These are phyloP conservation scores for Diaporthe sp. DNA, from an alignment of 2,329 filamentous ascomycete genomes.

Conservation along the genomic window DNA sequence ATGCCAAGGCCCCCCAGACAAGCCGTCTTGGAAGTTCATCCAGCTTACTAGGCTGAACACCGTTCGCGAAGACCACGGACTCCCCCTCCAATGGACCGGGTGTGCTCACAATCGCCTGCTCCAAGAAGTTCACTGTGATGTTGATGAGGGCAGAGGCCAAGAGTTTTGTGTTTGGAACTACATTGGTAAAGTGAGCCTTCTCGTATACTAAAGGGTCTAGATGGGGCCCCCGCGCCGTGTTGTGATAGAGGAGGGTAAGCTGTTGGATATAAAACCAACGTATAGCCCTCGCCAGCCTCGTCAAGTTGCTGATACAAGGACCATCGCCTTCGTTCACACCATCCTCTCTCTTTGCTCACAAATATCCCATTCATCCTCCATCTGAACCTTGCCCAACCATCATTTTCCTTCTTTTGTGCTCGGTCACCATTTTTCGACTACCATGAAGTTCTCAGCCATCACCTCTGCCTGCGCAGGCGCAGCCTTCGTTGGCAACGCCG, in stretches of 20 bases:
- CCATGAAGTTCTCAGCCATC: constrained; percentile 27
- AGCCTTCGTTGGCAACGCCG: constrained; percentile 25
- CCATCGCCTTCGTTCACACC: not conserved
- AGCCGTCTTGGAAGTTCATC: constrained; percentile 4
- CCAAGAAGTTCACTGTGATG: not conserved
- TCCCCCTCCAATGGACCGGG: not conserved
- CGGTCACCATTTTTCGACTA: not conserved
- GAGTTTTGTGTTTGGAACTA: constrained; percentile 29
- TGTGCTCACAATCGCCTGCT: not conserved
- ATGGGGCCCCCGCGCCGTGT: not conserved
- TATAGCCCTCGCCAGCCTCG: not conserved
- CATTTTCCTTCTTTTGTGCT: constrained; percentile 8
- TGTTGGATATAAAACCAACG: not conserved
- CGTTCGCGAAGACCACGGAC: constrained; percentile 10
- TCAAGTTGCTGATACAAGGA: not conserved
- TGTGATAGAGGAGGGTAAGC: not conserved
- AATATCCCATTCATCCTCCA: not conserved
- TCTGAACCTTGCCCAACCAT: not conserved
- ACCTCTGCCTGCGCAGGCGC: constrained; percentile 28
- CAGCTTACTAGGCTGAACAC: not conserved
- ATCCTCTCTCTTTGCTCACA: not conserved
- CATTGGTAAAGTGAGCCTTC: not conserved
- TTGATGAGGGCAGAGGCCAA: not conserved
- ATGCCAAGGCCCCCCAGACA: constrained; percentile 19
- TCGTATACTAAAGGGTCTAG: not conserved